A percentile compares a stretch with the other conserved stretches of the same genome.
phyloP scores from a whole-genome alignment of 2,329 filamentous ascomycete genomes.

The Botrytis cinerea region DNA sequence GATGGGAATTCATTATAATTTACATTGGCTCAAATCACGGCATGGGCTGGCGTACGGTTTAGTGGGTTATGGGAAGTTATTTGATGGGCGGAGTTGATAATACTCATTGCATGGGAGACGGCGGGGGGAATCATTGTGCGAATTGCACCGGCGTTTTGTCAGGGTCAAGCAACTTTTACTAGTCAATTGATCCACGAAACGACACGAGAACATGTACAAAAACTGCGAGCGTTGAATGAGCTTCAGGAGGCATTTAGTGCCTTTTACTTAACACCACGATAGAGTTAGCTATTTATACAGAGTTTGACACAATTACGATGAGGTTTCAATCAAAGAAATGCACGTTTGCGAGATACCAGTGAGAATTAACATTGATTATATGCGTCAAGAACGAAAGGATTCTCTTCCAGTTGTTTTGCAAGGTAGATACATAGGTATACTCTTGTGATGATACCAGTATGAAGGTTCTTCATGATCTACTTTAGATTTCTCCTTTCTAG shows the following conservation, averaged over 20 bases:
- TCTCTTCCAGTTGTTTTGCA: background rate
- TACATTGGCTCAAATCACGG: constrained; percentile 17
- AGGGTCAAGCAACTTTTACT: background rate
- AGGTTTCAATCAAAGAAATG: background rate
- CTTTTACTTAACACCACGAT: background rate
- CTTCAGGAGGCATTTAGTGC: background rate
- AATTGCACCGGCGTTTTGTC: constrained; percentile 20
- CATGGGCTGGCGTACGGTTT: constrained; percentile 15
- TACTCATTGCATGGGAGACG: constrained; percentile 13
- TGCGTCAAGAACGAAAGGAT: background rate
- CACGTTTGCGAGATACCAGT: background rate
- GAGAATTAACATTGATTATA: background rate
- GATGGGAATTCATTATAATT: constrained; percentile 6
- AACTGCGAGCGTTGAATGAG: background rate
- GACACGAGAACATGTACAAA: constrained; percentile 17
- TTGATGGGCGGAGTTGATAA: constrained; percentile 16
- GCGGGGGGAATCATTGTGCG: background rate
- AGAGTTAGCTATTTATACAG: constrained; percentile 15
- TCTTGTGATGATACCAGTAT: background rate
- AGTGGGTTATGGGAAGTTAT: constrained; percentile 2
- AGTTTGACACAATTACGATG: background rate
- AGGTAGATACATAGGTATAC: background rate
- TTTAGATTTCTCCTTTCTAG: background rate
- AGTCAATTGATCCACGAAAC: constrained; percentile 15
- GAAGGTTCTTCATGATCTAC: background rate